These are phyloP conservation scores for Stipa capillata DNA, from an alignment of 176 grass and related monocot genomes.

Conservation along the genomic window DNA sequence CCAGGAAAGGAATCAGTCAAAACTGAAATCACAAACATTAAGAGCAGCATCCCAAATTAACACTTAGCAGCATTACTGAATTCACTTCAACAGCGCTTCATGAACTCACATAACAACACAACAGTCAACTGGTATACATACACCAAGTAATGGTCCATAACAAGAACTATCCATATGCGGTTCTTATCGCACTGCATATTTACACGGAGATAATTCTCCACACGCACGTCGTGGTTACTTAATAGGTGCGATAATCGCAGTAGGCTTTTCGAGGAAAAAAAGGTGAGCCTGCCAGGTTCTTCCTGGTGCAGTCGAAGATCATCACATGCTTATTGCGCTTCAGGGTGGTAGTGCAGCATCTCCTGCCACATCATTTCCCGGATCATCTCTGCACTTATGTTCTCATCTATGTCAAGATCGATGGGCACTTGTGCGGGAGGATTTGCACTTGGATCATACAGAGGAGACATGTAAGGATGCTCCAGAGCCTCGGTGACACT, in stretches of 20 bases:
- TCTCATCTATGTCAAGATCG: not conserved
- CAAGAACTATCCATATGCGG: conserved; percentile 17
- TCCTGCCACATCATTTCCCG: not conserved
- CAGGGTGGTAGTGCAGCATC: not conserved
- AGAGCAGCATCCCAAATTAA: not conserved
- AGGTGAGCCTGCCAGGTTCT: not conserved
- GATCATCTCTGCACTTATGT: not conserved
- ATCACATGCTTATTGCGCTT: conserved; percentile 21
- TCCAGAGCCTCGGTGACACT: not conserved
- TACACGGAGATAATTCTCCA: conserved; percentile 18
- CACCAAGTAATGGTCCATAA: conserved; percentile 29
- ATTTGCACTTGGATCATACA: not conserved
- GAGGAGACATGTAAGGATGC: not conserved
- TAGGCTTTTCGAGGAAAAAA: not conserved
- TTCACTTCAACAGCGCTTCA: not conserved
- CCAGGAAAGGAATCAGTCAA: too few species aligned
- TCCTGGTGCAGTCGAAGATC: not conserved
- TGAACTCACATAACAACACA: conserved; percentile 22
- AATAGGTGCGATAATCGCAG: conserved; percentile 7
- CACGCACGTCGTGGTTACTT: conserved; percentile 7
- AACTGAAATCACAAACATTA: not conserved
- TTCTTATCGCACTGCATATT: conserved; percentile 31
- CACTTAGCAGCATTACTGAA: conserved; percentile 31
- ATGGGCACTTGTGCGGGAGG: not conserved
- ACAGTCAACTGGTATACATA: conserved; percentile 4